phyloP scores from a whole-genome alignment of 768 basidiomycete genomes.

The Agaricus blazei region DNA sequence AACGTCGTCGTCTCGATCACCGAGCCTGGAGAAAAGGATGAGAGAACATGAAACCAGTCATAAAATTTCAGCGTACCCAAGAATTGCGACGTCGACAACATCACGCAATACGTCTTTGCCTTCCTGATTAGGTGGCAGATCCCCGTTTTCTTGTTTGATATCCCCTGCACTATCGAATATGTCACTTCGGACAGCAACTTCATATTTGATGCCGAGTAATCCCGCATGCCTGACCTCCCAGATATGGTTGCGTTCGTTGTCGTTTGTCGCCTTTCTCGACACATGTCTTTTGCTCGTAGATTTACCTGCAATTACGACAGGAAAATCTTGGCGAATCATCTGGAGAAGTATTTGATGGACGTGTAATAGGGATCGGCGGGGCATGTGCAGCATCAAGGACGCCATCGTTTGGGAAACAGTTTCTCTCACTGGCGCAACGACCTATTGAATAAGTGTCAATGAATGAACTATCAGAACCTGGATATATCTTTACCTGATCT shows the following conservation, averaged over 20 bases:
- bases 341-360: constrained; percentile 81
- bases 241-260: constrained; percentile 54
- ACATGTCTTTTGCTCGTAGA: constrained; percentile 9
- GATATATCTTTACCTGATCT: constrained; percentile 53
- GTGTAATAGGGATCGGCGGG: constrained; percentile 67
- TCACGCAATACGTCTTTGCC: constrained; percentile 64
- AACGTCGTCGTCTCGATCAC: constrained; percentile 93
- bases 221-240: constrained; percentile 99
- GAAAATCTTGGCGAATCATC: constrained; percentile 91
- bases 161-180: constrained; percentile 47
- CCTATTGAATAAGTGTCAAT: constrained; percentile 26
- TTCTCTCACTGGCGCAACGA: constrained; percentile 95
- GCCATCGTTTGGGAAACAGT: constrained; percentile 94
- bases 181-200: constrained; percentile 90
- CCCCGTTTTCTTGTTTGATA: constrained; percentile 31
- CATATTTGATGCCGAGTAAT: constrained; percentile 93
- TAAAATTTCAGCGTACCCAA: constrained; percentile 61
- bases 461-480: background rate
- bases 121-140: constrained; percentile 25
- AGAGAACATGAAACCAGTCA: constrained; percentile 1
- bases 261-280: constrained; percentile 11
- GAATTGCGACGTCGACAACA: constrained; percentile 85
- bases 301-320: constrained; percentile 31
- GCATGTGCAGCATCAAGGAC: constrained; percentile 84
- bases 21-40: constrained; percentile 46